Evolutionary conservation across 1,284 basidiomycete genomes (phyloP).

Genomic region (Fomitopsis pinicola): DNA sequence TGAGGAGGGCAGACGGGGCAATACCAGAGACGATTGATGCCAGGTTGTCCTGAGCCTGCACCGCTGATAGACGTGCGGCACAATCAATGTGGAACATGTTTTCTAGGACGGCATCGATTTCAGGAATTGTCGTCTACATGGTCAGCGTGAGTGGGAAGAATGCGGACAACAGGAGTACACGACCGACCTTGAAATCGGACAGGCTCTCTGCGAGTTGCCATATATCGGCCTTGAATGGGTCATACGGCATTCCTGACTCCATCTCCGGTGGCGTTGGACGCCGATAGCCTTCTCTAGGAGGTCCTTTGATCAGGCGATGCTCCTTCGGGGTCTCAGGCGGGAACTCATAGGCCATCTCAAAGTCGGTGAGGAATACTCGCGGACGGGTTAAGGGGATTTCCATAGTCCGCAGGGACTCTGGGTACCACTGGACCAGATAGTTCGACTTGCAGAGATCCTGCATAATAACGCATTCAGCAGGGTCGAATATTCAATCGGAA

Average conservation of each 20-base stretch:
- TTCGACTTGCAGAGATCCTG: neutral
- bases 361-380: neutral
- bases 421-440: neutral
- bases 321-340: neutral
- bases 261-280: neutral
- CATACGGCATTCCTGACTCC: neutral
- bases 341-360: neutral
- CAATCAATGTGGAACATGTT: neutral
- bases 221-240: neutral
- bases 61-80: neutral
- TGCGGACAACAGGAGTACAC: neutral
- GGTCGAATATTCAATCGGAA: neutral
- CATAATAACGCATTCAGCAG: neutral
- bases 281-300: neutral
- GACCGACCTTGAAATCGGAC: neutral
- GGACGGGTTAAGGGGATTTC: neutral
- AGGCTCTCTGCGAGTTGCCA: neutral
- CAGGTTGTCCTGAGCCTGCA: neutral
- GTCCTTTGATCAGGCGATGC: neutral
- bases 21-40: neutral
- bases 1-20: neutral
- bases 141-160: neutral
- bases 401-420: neutral
- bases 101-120: neutral
- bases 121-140: neutral